Base-by-base conservation (phyloP, 1,284 basidiomycete genomes). In the Paramarasmius palmivorus region DNA sequence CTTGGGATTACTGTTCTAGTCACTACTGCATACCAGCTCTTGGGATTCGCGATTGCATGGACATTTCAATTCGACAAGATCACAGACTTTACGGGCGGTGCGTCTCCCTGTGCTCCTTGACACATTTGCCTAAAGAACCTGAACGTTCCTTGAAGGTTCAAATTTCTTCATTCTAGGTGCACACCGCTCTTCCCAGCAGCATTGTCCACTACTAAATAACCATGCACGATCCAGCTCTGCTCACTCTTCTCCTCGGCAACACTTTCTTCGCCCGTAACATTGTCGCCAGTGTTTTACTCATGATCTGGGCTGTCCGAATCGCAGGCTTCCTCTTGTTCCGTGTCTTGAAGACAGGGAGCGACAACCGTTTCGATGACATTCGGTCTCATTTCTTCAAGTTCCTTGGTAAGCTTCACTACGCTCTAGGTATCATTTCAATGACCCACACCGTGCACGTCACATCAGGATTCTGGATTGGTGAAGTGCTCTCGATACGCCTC, bases 21-120 rank as follows among this genome's bases (percentile, higher is more conserved):
- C 54, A 88, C 87, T 0, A 66, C 83, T 22, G 85, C 70, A 19
- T 90, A 84, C 67, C 88, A 90, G 64, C 69, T 84, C 1, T 58
- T 75, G 0, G 88, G 88, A 4, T 90, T 91, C 62, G 73, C 78
- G 12, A 82, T 90, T 52, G 84, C 86, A 5, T 89, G 82, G 80
- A 82, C 80, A 0, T 72, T 86, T 38, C 79, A 86, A 73, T 86
- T 89, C 62, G 86, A 90, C 68, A 88, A 89, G 65, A 84, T 90
- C 48, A 88, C 86, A 9, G 87, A 84, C 62, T 79, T 85, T 56
- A 84, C 82, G 3, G 82, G 83, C 55, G 80, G 82, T 79, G 35
- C 10, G 73, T 64, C 12, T n/a, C 36, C n/a, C n/a, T n/a, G n/a
- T 37, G n/a, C 22, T 12, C 29, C 49, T 36, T 22, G 35, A n/a